Base-by-base conservation (phyloP, 1,139 yeast species). In the Geotrichum histeridarum region DNA sequence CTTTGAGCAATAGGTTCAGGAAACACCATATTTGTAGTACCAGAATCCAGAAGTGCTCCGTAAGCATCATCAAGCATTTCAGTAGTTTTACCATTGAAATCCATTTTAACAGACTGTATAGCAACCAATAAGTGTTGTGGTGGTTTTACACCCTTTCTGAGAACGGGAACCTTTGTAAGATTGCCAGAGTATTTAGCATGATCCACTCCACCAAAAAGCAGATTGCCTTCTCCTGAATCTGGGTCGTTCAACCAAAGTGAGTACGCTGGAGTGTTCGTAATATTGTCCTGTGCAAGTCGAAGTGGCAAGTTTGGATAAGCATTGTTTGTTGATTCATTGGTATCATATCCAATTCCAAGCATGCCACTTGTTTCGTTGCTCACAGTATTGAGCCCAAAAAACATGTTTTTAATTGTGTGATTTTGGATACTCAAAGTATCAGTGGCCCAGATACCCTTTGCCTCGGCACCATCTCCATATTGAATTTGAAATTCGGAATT, bases 131-230 rank as follows among this genome's bases (percentile, higher is more conserved):
- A 4, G 9, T 7, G 18, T 8, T 43, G 17, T 12, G 56, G 56
- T 17, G 54, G 36, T 30, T 57, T 37, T 41, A 57, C 59, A 30
- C 50, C 39, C 1, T 35, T 6, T 5, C 50, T 54, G 4, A 59
- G 50, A 15, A 49, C 31, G n/a, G n/a, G n/a, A 12, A 14, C 17
- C 18, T 15, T 31, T 8, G 27, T 59, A 22, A 79, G 68, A 8
- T 68, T 59, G 0, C 83, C 84, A 0, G 67, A 46, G 63, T 73
- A 78, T 62, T 78, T 78, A 30, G 77, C 70, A 46, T 70, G 69
- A 64, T 80, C 84, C n/a, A 79, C 67, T 4, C 80, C 84, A n/a
- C 84, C 84, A 66, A 81, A 78, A 44, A 80, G 66, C 18, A 80
- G 61, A n/a, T 70, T 64, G 2, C 84, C 84, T 1, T 67, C 53